Conservation (phyloP, 2,329 filamentous ascomycete genomes). For the Hypoxylon sp. region DNA sequence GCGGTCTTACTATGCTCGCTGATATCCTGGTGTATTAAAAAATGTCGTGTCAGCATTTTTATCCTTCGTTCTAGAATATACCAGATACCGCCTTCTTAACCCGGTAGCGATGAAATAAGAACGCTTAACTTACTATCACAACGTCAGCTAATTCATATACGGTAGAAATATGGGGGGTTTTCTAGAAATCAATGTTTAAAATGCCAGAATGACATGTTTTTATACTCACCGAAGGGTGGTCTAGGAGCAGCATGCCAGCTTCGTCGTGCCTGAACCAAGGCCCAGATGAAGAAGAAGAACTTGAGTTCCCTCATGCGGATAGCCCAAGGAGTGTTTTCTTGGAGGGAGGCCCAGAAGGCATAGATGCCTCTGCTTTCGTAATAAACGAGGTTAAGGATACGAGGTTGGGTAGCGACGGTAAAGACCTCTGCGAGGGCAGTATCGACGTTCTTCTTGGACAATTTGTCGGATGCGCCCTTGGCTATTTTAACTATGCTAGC, state of each 20-base stretch:
- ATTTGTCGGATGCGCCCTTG: not conserved
- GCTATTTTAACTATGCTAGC: not conserved
- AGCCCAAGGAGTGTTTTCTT: not conserved
- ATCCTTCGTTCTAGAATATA: too few relatives aligned
- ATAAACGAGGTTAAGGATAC: not conserved
- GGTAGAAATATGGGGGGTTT: too few relatives aligned
- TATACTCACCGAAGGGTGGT: not conserved
- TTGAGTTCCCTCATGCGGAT: not conserved
- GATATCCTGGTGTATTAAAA: not conserved
- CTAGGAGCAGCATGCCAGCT: not conserved
- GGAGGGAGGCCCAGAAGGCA: not conserved
- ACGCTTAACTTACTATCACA: too few relatives aligned
- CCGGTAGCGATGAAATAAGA: too few relatives aligned
- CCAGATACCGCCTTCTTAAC: too few relatives aligned
- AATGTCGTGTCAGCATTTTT: too few relatives aligned
- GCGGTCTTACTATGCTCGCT: not conserved
- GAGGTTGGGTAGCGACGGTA: not conserved
- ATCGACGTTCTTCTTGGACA: not conserved
- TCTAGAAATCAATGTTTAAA: too few relatives aligned
- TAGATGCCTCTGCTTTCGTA: not conserved
- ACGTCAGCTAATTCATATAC: too few relatives aligned
- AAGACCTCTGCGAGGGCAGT: not conserved
- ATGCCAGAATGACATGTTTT: too few relatives aligned
- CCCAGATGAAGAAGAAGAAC: conserved; percentile 1
- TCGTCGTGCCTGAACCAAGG: not conserved